phyloP scores from a whole-genome alignment of 1,284 basidiomycete genomes.

The Cutaneotrichosporon cavernicola region DNA sequence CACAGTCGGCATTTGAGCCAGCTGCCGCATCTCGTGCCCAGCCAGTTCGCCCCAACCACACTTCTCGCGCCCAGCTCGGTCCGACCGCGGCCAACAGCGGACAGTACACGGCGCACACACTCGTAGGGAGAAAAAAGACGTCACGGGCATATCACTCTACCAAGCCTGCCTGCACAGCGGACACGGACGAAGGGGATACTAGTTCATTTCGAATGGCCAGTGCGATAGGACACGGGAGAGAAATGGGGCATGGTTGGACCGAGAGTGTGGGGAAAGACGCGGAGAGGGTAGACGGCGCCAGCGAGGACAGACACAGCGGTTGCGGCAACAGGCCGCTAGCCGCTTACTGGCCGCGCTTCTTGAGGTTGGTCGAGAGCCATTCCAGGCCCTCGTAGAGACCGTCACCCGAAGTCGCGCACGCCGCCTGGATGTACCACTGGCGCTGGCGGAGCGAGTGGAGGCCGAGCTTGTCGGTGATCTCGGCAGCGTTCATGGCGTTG shows the following conservation, averaged over 20 bases:
- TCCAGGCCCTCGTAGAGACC: conserved; percentile 98
- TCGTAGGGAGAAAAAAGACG: conserved; percentile 9
- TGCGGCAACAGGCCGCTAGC: not conserved
- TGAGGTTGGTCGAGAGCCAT: conserved; percentile 63
- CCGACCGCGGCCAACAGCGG: not conserved
- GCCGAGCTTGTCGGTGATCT: conserved; percentile 99
- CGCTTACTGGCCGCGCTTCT: conserved; percentile 47
- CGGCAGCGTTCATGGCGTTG: conserved; percentile 99
- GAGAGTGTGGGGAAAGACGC: conserved; percentile 13
- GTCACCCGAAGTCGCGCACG: conserved; percentile 97
- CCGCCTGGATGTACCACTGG: conserved; percentile 99
- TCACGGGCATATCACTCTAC: conserved; percentile 26
- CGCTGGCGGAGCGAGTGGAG: conserved; percentile 94
- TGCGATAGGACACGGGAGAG: conserved; percentile 16
- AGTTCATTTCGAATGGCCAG: conserved; percentile 25
- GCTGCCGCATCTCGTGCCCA: not conserved
- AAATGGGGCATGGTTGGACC: conserved; percentile 11
- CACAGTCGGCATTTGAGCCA: not conserved
- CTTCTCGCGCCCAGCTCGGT: not conserved
- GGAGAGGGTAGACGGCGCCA: conserved; percentile 10
- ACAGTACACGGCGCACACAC: not conserved
- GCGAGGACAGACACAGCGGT: not conserved
- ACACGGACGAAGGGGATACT: conserved; percentile 21
- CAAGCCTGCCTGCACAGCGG: conserved; percentile 13
- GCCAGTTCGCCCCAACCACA: no score